Evolutionary conservation across 2,329 filamentous ascomycete species (phyloP).

Genomic region (Uncinocarpus reesii): DNA sequence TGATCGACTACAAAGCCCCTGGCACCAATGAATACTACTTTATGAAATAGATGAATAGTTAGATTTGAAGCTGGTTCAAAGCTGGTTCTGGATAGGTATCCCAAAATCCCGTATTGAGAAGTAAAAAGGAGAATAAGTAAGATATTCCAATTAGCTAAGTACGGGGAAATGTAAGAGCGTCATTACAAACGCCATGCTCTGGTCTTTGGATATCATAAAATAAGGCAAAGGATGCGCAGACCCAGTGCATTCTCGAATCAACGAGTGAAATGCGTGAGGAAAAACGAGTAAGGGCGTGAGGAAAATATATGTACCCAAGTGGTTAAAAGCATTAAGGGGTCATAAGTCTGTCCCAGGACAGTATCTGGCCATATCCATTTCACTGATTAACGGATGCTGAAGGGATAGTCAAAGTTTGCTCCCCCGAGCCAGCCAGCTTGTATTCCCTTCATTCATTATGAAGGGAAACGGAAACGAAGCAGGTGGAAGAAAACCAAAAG

Average conservation of each 20-base stretch:
- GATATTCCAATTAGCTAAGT: not conserved
- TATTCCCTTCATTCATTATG: not conserved
- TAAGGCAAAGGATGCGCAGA: not conserved
- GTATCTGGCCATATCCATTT: not conserved
- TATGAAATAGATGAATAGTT: too few species aligned
- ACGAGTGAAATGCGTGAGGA: not conserved
- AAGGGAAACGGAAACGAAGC: not conserved
- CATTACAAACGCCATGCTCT: not conserved
- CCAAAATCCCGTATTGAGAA: too few species aligned
- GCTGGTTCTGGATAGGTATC: too few species aligned
- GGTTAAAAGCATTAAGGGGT: constrained; percentile 3
- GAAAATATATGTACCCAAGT: constrained; percentile 4
- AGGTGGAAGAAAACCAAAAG: not conserved
- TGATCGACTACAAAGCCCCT: too few species aligned
- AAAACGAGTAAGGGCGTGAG: not conserved
- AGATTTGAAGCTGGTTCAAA: too few species aligned
- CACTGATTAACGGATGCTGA: constrained; percentile 6
- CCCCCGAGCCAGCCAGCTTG: not conserved
- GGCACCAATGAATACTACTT: too few species aligned
- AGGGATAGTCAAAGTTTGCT: not conserved
- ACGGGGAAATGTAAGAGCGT: not conserved
- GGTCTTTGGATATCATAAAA: constrained; percentile 13
- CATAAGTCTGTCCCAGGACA: not conserved
- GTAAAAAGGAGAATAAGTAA: too few species aligned
- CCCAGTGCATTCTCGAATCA: not conserved